Percentiles rank a stretch among this genome's conserved stretches.
These are phyloP conservation scores for Aspergillus candidus DNA, from an alignment of 2,329 filamentous ascomycete species.

Conservation along the genomic window DNA sequence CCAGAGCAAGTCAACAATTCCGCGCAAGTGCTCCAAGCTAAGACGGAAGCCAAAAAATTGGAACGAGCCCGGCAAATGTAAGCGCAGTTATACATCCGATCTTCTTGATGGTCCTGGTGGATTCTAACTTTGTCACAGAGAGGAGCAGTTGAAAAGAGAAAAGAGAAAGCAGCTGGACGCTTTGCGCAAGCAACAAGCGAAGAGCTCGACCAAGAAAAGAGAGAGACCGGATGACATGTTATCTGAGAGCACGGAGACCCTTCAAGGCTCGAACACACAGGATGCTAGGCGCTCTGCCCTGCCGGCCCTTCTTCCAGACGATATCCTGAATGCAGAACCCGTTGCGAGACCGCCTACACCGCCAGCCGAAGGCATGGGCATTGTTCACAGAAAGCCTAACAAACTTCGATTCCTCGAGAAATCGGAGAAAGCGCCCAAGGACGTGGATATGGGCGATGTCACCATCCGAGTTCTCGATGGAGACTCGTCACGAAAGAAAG, in stretches of 20 bases:
- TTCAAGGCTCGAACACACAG: conserved; percentile 34
- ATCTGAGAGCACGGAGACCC: conserved; percentile 38
- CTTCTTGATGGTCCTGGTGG: not conserved
- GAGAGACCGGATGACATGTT: conserved; percentile 28
- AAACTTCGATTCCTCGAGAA: conserved; percentile 47
- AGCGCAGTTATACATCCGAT: conserved; percentile 7
- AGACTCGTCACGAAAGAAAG: conserved; percentile 27
- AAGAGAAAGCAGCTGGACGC: conserved; percentile 38
- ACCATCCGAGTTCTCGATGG: conserved; percentile 46
- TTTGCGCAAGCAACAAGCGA: conserved; percentile 35
- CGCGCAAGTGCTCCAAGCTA: conserved; percentile 33
- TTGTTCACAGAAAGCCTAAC: conserved; percentile 29
- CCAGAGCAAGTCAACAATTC: conserved; percentile 39
- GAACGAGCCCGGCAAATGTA: conserved; percentile 34
- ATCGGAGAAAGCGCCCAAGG: conserved; percentile 45
- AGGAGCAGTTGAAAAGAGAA: conserved; percentile 34
- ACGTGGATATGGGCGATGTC: conserved; percentile 44
- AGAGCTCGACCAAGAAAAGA: conserved; percentile 25
- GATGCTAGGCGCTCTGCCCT: conserved; percentile 35
- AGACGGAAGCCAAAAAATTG: conserved; percentile 33
- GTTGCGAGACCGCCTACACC: conserved; percentile 41
- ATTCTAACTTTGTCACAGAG: conserved; percentile 26
- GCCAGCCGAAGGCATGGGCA: conserved; percentile 28
- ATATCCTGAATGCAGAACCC: conserved; percentile 45
- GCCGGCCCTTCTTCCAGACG: conserved; percentile 47